These are phyloP conservation scores for Fraxinus floribunda DNA, from an alignment of 305 asterid species.

Conservation along the genomic window DNA sequence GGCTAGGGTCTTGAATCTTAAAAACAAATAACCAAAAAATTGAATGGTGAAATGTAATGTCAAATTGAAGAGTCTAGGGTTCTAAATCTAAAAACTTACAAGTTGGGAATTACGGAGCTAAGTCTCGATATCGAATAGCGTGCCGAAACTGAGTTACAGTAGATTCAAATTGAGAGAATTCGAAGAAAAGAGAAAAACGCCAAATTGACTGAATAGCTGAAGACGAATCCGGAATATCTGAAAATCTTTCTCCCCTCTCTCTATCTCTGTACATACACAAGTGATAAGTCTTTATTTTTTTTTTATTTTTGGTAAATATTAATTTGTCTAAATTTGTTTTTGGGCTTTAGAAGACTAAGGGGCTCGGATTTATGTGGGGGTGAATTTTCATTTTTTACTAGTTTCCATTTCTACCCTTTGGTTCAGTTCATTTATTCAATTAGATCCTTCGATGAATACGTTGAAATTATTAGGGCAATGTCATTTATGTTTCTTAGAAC, in stretches of 20 bases:
- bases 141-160: slow-evolving; percentile 27
- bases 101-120: slow-evolving; percentile 34
- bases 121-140: slow-evolving; percentile 39
- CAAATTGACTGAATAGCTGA: slow-evolving; percentile 57
- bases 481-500: not conserved
- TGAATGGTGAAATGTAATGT: not conserved
- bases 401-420: not conserved
- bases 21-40: not conserved
- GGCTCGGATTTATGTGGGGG: not conserved
- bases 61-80: slow-evolving; percentile 47
- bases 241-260: slow-evolving; percentile 13
- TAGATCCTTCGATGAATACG: not conserved
- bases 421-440: not conserved
- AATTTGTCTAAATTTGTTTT: not conserved
- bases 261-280: not conserved
- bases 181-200: slow-evolving; percentile 23
- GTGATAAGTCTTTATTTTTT: slow-evolving; percentile 1
- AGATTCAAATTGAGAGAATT: slow-evolving; percentile 22
- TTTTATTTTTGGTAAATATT: not conserved
- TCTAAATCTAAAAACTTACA: slow-evolving; percentile 51
- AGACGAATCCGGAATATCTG: slow-evolving; percentile 57
- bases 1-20: slow-evolving; percentile 34
- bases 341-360: not conserved
- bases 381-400: not conserved
- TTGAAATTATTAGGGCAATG: not conserved